phyloP scores from a whole-genome alignment of 1,139 yeast species.

The Geotrichum aggregatum region DNA sequence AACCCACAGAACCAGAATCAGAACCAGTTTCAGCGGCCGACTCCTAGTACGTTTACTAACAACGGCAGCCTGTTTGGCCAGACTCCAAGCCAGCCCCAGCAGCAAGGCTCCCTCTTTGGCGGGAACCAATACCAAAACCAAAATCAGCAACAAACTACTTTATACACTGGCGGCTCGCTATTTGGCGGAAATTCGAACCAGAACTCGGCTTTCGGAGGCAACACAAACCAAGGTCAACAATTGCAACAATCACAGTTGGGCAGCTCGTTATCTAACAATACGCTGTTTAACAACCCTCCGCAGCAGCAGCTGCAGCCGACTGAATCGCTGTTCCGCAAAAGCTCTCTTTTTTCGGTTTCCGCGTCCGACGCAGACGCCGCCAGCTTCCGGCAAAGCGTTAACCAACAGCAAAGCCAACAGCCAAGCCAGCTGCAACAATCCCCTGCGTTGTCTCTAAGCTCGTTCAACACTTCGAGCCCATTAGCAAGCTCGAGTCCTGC shows the following conservation, averaged over 20 bases:
- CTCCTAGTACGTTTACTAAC: too few species aligned
- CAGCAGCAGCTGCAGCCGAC: background rate
- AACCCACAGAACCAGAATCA: conserved; percentile 2
- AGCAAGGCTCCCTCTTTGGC: background rate
- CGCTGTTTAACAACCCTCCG: too few species aligned
- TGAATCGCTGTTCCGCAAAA: conserved; percentile 14
- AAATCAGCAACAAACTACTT: background rate
- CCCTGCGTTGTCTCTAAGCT: background rate
- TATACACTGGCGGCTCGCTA: too few species aligned
- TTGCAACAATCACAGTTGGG: too few species aligned
- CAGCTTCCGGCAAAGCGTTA: conserved; percentile 5
- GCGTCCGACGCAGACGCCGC: conserved; percentile 13
- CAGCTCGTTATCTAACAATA: too few species aligned
- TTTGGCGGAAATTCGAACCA: too few species aligned
- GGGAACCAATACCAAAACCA: background rate
- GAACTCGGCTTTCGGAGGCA: too few species aligned
- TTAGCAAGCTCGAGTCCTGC: background rate
- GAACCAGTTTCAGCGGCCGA: too few species aligned
- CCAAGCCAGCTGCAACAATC: background rate
- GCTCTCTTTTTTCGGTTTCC: conserved; percentile 16
- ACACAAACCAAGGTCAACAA: too few species aligned
- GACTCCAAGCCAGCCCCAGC: too few species aligned
- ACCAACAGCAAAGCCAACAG: conserved; percentile 1
- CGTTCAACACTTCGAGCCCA: conserved; percentile 2
- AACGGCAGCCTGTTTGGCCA: too few species aligned